Percentiles rank a stretch among this genome's conserved stretches.
These are phyloP conservation scores for Phytophthora quininea DNA, from an alignment of 352 stramenopile species.

Conservation along the genomic window DNA sequence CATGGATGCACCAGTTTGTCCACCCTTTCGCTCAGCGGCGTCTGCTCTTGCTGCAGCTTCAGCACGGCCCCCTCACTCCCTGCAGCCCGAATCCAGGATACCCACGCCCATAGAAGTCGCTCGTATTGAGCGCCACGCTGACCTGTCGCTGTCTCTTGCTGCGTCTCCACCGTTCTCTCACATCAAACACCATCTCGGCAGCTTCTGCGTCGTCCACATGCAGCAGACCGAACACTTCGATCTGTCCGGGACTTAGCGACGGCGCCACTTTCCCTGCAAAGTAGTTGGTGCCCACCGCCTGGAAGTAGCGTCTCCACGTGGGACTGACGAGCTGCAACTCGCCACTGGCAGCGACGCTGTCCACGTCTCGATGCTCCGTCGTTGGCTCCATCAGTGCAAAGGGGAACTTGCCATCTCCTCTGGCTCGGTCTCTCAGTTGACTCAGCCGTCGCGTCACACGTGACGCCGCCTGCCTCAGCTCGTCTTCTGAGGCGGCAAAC, in stretches of 20 bases:
- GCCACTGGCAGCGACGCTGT: conserved; percentile 35
- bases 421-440: conserved; percentile 33
- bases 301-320: conserved; percentile 56
- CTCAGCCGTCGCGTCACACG: conserved; percentile 35
- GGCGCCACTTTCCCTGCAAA: conserved; percentile 52
- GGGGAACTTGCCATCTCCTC: conserved; percentile 55
- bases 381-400: conserved; percentile 43
- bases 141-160: conserved; percentile 64
- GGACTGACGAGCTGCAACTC: conserved; percentile 51
- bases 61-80: conserved; percentile 33
- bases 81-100: conserved; percentile 49
- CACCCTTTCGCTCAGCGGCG: conserved; percentile 3
- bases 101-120: conserved; percentile 67
- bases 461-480: conserved; percentile 2
- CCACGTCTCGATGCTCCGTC: conserved; percentile 8
- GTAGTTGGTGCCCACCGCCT: conserved; percentile 66
- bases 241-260: conserved; percentile 55
- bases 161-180: conserved; percentile 68
- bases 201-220: conserved; percentile 51
- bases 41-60: conserved; percentile 33
- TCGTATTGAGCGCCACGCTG: conserved; percentile 64
- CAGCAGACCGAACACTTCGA: conserved; percentile 64
- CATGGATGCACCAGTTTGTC: conserved; percentile 52
- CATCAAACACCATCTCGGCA: conserved; percentile 64
- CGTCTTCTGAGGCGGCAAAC: conserved; percentile 15